Conservation (phyloP, 2,329 filamentous ascomycete species). For the Arthrobotrys iridis region DNA sequence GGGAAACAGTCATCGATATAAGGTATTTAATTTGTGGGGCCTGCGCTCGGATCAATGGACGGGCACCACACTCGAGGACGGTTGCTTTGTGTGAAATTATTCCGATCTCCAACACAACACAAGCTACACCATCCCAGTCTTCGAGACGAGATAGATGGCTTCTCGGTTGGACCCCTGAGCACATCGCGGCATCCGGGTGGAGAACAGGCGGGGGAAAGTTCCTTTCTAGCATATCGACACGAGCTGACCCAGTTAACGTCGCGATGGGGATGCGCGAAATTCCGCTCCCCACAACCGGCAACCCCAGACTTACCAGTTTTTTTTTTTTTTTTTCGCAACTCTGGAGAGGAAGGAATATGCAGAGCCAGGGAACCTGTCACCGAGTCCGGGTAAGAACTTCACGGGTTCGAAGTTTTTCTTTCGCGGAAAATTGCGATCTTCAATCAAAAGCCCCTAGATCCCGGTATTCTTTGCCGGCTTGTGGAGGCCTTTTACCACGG, state of each 20-base stretch:
- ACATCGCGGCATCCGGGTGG: not conserved
- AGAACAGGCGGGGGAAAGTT: not conserved
- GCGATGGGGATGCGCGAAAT: not conserved
- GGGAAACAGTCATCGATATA: too few species aligned
- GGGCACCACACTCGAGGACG: too few species aligned
- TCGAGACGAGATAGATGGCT: not conserved
- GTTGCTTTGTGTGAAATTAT: too few species aligned
- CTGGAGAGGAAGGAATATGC: not conserved
- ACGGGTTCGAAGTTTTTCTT: not conserved
- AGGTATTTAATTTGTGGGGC: too few species aligned
- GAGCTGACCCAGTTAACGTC: not conserved
- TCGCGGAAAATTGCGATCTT: not conserved
- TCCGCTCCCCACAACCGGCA: not conserved
- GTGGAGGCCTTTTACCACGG: too few species aligned
- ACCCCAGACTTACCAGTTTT: not conserved
- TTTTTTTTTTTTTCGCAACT: too few species aligned
- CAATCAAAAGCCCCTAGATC: too few species aligned
- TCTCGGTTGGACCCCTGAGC: not conserved
- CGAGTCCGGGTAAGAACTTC: constrained; percentile 19
- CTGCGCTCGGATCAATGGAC: too few species aligned
- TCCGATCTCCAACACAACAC: too few species aligned
- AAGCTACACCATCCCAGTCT: too few species aligned
- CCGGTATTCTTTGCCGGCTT: too few species aligned
- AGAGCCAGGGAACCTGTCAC: not conserved
- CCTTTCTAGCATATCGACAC: too few species aligned